Conservation (phyloP, 768 basidiomycete species). For the Suillus clintonianus region DNA sequence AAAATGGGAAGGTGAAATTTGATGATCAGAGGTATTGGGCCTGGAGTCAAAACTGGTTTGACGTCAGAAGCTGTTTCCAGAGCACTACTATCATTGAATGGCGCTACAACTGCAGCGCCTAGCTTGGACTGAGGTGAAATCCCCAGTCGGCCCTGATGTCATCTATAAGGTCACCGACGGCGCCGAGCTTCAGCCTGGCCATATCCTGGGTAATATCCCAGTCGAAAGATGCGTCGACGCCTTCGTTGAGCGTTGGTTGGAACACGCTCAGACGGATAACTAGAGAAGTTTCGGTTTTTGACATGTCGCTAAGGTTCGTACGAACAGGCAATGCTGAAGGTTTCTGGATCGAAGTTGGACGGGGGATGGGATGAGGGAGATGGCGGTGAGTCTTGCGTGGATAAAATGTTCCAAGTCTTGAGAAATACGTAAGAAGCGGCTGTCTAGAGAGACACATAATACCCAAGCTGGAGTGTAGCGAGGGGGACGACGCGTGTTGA, state of each 20-base stretch:
- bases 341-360: slow-evolving; percentile 40
- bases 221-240: slow-evolving; percentile 54
- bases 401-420: slow-evolving; percentile 51
- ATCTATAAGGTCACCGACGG: slow-evolving; percentile 51
- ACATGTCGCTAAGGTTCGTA: slow-evolving; percentile 31
- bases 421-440: slow-evolving; percentile 19
- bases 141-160: slow-evolving; percentile 53
- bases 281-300: slow-evolving; percentile 16
- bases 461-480: too few relatives aligned
- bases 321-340: slow-evolving; percentile 49
- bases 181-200: slow-evolving; percentile 67
- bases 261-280: slow-evolving; percentile 39
- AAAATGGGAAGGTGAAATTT: slow-evolving; percentile 69
- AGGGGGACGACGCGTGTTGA: too few relatives aligned
- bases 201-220: slow-evolving; percentile 80
- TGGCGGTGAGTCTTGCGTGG: slow-evolving; percentile 40
- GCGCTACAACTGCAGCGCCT: slow-evolving; percentile 48
- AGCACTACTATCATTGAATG: slow-evolving; percentile 67
- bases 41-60: slow-evolving; percentile 76
- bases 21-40: slow-evolving; percentile 67
- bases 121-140: slow-evolving; percentile 71
- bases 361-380: slow-evolving; percentile 34
- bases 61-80: slow-evolving; percentile 72
- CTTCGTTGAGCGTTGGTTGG: slow-evolving; percentile 51
- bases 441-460: slow-evolving; percentile 12